phyloP scores from a whole-genome alignment of 2,329 filamentous ascomycete species.

The Claviceps pazoutovae region DNA sequence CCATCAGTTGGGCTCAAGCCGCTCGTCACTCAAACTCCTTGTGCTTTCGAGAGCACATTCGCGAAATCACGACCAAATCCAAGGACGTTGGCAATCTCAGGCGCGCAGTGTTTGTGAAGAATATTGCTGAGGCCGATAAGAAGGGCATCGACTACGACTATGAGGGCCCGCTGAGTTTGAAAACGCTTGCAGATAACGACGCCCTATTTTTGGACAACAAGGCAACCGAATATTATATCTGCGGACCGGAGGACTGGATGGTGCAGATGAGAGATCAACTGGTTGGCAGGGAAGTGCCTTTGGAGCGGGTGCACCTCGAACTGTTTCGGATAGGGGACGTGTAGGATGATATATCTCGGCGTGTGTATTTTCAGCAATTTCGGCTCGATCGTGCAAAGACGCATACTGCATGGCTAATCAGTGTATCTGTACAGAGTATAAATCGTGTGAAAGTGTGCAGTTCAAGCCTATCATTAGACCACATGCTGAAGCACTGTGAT shows the following conservation, averaged over 20 bases:
- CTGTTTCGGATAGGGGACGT: constrained; percentile 43
- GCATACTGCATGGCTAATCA: too few species aligned
- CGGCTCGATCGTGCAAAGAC: too few species aligned
- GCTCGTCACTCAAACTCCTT: constrained; percentile 35
- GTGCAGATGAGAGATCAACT: constrained; percentile 36
- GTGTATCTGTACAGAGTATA: too few species aligned
- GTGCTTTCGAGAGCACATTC: constrained; percentile 41
- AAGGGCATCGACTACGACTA: constrained; percentile 42
- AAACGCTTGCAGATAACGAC: constrained; percentile 31
- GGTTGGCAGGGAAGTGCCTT: constrained; percentile 35
- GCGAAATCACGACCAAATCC: constrained; percentile 18
- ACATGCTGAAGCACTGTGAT: too few species aligned
- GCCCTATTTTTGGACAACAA: constrained; percentile 38
- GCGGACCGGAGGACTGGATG: constrained; percentile 58
- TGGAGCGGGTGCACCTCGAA: constrained; percentile 46
- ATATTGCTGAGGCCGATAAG: constrained; percentile 25
- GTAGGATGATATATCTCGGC: not conserved
- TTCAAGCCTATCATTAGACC: too few species aligned
- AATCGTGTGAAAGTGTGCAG: too few species aligned
- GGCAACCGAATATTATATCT: constrained; percentile 51
- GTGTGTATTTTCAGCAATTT: too few species aligned
- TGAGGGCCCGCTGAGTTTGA: constrained; percentile 40
- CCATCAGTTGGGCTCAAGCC: constrained; percentile 50
- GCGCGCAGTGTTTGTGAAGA: constrained; percentile 37
- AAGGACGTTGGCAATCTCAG: constrained; percentile 16